A percentile compares a stretch with the other conserved stretches of the same genome.
Evolutionary conservation across 148 eudicot species (phyloP).

Genomic region (Pharnaceum exiguum): DNA sequence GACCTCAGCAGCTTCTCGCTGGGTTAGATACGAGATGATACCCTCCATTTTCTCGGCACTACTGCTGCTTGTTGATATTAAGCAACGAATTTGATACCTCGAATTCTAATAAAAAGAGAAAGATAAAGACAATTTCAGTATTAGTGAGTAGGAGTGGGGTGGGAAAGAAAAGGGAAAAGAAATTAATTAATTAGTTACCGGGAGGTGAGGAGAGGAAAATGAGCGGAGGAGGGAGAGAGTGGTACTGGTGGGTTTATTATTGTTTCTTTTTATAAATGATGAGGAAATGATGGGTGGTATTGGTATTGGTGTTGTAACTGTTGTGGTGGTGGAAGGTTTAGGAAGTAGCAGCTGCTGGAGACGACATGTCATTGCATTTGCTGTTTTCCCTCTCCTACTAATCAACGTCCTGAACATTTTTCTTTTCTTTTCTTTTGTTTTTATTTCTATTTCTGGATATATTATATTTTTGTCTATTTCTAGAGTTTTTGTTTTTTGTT

Average conservation of each 20-base stretch:
- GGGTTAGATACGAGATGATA: slow-evolving; percentile 62
- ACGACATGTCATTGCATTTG: slow-evolving; percentile 46
- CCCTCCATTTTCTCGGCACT: slow-evolving; percentile 30
- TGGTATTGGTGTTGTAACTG: slow-evolving; percentile 13
- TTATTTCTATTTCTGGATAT: too few relatives aligned
- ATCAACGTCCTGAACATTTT: slow-evolving; percentile 27
- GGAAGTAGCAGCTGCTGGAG: slow-evolving; percentile 24
- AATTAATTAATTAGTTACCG: slow-evolving; percentile 9
- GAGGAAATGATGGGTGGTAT: slow-evolving; percentile 17
- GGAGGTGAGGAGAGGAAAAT: neutral
- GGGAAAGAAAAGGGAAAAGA: slow-evolving; percentile 13
- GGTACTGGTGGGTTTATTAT: too few relatives aligned
- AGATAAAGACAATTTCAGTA: too few relatives aligned
- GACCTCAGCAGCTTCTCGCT: slow-evolving; percentile 74
- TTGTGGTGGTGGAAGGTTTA: slow-evolving; percentile 1
- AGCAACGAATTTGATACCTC: slow-evolving; percentile 29
- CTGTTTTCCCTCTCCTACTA: too few relatives aligned
- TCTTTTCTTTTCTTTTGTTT: neutral
- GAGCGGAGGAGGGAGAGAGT: slow-evolving; percentile 6
- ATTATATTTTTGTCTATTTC: too few relatives aligned
- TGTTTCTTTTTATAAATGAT: too few relatives aligned
- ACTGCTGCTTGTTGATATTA: slow-evolving; percentile 20
- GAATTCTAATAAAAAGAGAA: slow-evolving; percentile 24
- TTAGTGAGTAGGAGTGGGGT: neutral
- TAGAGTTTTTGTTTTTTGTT: too few relatives aligned